These are phyloP conservation scores for Microcos paniculata DNA, from an alignment of 345 rosid species.

Conservation along the genomic window DNA sequence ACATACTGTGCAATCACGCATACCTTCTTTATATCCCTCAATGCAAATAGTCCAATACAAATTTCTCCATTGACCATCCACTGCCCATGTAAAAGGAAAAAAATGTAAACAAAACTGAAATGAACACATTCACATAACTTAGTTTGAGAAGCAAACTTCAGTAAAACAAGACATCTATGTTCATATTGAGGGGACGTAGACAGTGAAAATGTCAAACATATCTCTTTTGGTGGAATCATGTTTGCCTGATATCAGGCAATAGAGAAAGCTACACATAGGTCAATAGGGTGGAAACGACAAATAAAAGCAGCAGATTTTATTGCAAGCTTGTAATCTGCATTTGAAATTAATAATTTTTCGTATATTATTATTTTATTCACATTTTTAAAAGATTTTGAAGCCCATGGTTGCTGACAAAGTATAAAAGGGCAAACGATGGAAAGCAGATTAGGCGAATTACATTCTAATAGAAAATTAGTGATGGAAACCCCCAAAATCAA, in stretches of 20 bases:
- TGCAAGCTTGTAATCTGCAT: background rate
- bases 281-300: background rate
- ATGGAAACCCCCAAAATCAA: background rate
- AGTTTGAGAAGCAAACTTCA: conserved; percentile 3
- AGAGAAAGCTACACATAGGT: background rate
- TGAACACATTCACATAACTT: background rate
- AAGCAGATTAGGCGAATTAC: background rate
- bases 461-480: background rate
- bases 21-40: conserved; percentile 88
- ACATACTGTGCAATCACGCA: conserved; percentile 11
- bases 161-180: conserved; percentile 12
- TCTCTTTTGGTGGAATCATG: too few species aligned
- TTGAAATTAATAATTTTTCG: background rate
- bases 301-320: background rate
- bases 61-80: conserved; percentile 99
- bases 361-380: background rate
- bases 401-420: background rate
- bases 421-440: background rate
- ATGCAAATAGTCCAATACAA: conserved; percentile 90
- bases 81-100: conserved; percentile 43
- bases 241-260: background rate
- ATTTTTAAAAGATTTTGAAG: background rate
- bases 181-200: background rate
- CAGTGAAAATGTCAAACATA: background rate
- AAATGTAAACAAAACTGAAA: background rate